Evolutionary conservation across 495 filamentous ascomycete genomes (phyloP).

Genomic region (Penicillium paradoxum): DNA sequence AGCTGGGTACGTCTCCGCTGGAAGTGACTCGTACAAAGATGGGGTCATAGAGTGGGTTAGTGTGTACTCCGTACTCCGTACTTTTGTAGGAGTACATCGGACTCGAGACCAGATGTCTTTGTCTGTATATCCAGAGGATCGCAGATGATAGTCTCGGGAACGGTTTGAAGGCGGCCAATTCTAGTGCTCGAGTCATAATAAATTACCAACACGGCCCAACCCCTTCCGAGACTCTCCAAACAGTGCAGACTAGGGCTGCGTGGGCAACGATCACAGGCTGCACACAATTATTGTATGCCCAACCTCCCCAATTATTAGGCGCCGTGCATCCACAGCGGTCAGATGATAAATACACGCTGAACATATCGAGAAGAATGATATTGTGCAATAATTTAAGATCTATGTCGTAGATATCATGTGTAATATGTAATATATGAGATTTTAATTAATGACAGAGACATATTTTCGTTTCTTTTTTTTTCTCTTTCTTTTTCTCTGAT

Average conservation of each 20-base stretch:
- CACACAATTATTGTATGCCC: slow-evolving; percentile 19
- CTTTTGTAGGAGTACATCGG: background rate
- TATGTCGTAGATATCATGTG: background rate
- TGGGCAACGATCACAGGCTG: slow-evolving; percentile 19
- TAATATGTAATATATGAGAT: background rate
- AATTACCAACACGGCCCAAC: slow-evolving; percentile 21
- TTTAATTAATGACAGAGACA: background rate
- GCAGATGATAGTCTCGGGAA: background rate
- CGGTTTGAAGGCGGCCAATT: slow-evolving; percentile 6
- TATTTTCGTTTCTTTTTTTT: background rate
- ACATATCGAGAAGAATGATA: background rate
- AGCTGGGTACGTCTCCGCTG: background rate
- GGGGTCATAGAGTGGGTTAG: background rate
- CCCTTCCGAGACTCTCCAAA: background rate
- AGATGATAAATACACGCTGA: slow-evolving; percentile 7
- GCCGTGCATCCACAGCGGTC: slow-evolving; percentile 12
- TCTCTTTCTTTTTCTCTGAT: background rate
- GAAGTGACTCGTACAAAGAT: slow-evolving; percentile 2
- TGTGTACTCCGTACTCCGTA: background rate
- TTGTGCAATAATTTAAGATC: background rate
- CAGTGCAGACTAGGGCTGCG: slow-evolving; percentile 7
- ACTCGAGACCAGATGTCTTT: background rate
- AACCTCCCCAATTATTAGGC: slow-evolving; percentile 19
- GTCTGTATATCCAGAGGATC: background rate
- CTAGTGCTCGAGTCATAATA: slow-evolving; percentile 1